Evolutionary conservation across 768 basidiomycete genomes (phyloP), one percentile per base, ranked within the genome.

Genomic region (Dentipellis fragilis): DNA sequence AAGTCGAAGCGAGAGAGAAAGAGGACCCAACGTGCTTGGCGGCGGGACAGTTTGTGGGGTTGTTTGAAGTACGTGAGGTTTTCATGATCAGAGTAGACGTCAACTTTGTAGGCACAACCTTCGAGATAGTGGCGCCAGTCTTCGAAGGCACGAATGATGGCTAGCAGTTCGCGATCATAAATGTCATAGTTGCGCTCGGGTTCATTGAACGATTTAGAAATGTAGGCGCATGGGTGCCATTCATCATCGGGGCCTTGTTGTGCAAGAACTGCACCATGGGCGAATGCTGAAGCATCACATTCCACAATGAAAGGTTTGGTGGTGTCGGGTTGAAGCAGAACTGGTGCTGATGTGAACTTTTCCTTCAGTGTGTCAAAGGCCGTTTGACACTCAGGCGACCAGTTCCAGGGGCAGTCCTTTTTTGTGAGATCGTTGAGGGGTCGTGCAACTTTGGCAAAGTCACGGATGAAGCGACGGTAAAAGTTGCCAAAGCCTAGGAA

Each of bases 401-500:
- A 67, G 1, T 39, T 14, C 49, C 49, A 62, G 6, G 16, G 21
- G 4, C 12, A 11, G 14, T 56, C 58, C 23, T 65, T 63, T 21
- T 52, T 51, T 11, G 52, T 59, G 0, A 65, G 57, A 2, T 49
- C 10, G 9, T 62, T 54, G 2, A 69, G 58, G n/a, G 57, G 63
- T 56, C 49, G 19, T 3, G 65, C 63, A 17, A 70, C 63, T 1
- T 55, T 11, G 0, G 68, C 62, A 55, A 64, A 74, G n/a, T 62
- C 55, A 1, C 56, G 38, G 16, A 72, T 68, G 40, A 71, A 72
- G 0, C 54, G 51, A 1, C 66, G 16, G 22, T 71, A 71, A 57
- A 70, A 71, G 54, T 69, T 71, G 0, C 51, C 57, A 10, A 70
- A 67, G 0, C 68, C 65, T 2, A 69, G 46, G 51, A 71, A 72